A percentile compares a stretch with the other conserved stretches of the same genome.
These are phyloP conservation scores for Backusella mclennaniae DNA, from an alignment of 192 early-diverging fungal species.

Conservation along the genomic window DNA sequence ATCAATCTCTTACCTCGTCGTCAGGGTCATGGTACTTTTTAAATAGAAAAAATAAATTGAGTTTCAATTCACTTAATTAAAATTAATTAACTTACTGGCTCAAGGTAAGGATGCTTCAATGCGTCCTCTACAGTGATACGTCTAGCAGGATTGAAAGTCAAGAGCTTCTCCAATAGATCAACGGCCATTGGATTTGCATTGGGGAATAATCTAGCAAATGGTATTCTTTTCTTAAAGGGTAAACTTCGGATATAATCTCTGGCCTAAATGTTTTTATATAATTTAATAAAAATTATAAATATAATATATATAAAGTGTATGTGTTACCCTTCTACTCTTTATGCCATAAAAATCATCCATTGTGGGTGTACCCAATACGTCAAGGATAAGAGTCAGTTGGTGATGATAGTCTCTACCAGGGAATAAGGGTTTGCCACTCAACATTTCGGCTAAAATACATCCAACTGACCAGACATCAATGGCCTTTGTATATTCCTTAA, in stretches of 20 bases:
- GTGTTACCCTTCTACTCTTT: constrained; percentile 61
- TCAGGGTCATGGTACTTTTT: constrained; percentile 62
- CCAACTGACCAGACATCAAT: constrained; percentile 94
- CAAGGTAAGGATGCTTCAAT: constrained; percentile 90
- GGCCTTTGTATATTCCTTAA: constrained; percentile 98
- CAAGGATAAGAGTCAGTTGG: constrained; percentile 94
- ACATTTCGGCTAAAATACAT: constrained; percentile 85
- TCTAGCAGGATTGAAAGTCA: constrained; percentile 88
- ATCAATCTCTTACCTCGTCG: constrained; percentile 44
- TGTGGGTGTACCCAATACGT: constrained; percentile 96
- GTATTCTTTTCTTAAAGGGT: constrained; percentile 84
- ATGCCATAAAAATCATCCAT: constrained; percentile 82
- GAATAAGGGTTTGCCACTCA: constrained; percentile 78
- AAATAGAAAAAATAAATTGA: neutral
- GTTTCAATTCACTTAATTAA: neutral
- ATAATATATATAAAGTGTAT: neutral
- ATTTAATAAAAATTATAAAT: neutral
- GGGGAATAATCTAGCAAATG: constrained; percentile 82
- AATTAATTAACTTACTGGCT: constrained; percentile 29
- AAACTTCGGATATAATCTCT: constrained; percentile 89
- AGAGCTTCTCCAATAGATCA: constrained; percentile 88
- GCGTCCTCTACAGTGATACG: constrained; percentile 94
- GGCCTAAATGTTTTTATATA: constrained; percentile 46
- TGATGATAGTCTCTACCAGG: constrained; percentile 91
- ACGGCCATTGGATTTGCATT: constrained; percentile 84